These are phyloP conservation scores for Penicillium argentinense DNA, from an alignment of 495 filamentous ascomycete genomes.

Conservation along the genomic window DNA sequence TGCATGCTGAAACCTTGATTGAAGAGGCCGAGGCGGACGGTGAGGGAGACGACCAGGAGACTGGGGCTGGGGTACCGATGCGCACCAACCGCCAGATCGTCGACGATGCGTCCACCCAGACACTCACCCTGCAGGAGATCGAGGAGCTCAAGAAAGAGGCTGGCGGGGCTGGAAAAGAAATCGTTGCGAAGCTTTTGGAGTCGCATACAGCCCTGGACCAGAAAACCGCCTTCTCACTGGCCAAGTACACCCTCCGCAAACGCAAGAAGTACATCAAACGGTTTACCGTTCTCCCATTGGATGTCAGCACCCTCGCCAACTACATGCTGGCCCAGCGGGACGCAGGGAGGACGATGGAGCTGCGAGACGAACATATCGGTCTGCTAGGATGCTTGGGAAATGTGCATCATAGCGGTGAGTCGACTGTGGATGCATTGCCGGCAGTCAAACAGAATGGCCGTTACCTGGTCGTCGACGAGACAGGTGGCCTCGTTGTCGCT, in stretches of 20 bases:
- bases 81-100: slow-evolving; percentile 76
- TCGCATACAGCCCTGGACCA: slow-evolving; percentile 85
- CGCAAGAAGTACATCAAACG: slow-evolving; percentile 86
- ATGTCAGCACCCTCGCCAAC: slow-evolving; percentile 68
- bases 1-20: slow-evolving; percentile 71
- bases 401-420: slow-evolving; percentile 51
- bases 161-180: slow-evolving; percentile 75
- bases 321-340: slow-evolving; percentile 79
- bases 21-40: slow-evolving; percentile 55
- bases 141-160: slow-evolving; percentile 83
- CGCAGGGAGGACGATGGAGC: slow-evolving; percentile 74
- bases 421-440: slow-evolving; percentile 26
- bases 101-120: slow-evolving; percentile 80
- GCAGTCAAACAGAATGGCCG: slow-evolving; percentile 57
- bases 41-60: slow-evolving; percentile 48
- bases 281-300: slow-evolving; percentile 81
- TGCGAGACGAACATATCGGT: slow-evolving; percentile 82
- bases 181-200: slow-evolving; percentile 81
- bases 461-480: slow-evolving; percentile 90
- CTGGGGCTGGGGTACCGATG: slow-evolving; percentile 61
- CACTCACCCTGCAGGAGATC: slow-evolving; percentile 81
- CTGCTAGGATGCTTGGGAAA: slow-evolving; percentile 68
- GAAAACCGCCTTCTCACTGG: slow-evolving; percentile 89
- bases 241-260: slow-evolving; percentile 94
- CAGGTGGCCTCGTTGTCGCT: slow-evolving; percentile 79